Evolutionary conservation across 768 basidiomycete genomes (phyloP), one percentile per base, ranked within the genome.

Genomic region (Auricularia cornea): DNA sequence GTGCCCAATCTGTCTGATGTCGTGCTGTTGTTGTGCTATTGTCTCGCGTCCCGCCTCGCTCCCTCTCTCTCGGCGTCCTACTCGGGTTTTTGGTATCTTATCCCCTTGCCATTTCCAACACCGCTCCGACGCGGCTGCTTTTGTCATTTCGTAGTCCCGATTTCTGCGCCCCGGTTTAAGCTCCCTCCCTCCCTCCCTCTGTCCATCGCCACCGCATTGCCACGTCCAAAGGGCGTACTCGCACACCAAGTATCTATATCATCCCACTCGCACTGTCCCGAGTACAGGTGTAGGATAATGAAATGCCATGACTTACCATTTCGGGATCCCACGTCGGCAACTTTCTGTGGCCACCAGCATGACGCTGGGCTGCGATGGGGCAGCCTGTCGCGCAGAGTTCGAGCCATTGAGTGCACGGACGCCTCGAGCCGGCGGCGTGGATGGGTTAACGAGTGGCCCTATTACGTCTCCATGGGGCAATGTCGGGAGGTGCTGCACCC

Each of bases 21-120:
- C 54, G 54, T 31, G 54, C 54, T 57, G 30, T 57, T 57, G 54
- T 57, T 57, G 54, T 57, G 54, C 54, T 57, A 28, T 57, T 29
- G 26, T 29, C 54, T 57, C 11, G 35, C 35, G 35, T 48, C 44
- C 16, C 44, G 11, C 44, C 20, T 18, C 44, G 6, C 20, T 20
- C 10, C 23, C 44, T 48, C 23, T 20, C 44, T 48, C 23, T 23
- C 0, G 38, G 11, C 44, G 44, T 23, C 44, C 20, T 48, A 18
- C 20, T 23, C 44, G 44, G 44, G 44, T 48, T 48, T 48, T 48
- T 48, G 44, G 44, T 48, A 48, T 48, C 44, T 48, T 48, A 48
- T 48, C 44, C 44, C 44, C 23, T 48, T 48, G 20, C 10, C 12
- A 18, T 23, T 48, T 48, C 44, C 35, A 5, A 14, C 35, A 14